Conservation (phyloP, 257 asterid species). For the Prunella vulgaris region DNA sequence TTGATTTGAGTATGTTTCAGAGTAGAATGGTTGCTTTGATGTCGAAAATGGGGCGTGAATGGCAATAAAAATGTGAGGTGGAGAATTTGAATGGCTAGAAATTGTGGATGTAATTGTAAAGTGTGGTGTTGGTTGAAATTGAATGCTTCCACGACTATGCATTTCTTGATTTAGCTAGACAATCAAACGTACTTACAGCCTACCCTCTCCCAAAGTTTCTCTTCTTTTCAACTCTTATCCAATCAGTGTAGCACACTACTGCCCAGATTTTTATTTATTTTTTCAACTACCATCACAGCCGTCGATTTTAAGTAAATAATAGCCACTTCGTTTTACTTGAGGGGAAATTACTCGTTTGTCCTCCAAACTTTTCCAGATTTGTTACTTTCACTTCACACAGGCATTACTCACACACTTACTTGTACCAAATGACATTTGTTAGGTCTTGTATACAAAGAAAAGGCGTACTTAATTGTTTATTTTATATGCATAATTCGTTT, state of each 20-base stretch:
- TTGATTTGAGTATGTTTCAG: slow-evolving; percentile 7
- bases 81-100: slow-evolving; percentile 19
- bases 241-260: neutral
- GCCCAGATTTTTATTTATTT: neutral
- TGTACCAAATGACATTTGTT: neutral
- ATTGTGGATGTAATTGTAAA: slow-evolving; percentile 11
- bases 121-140: slow-evolving; percentile 22
- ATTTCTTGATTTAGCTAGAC: slow-evolving; percentile 19
- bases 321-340: neutral
- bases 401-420: too few species aligned
- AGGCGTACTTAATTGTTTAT: neutral
- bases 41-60: slow-evolving; percentile 7
- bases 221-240: neutral
- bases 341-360: neutral
- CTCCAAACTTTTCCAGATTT: neutral
- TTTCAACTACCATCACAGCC: neutral
- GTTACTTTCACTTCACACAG: too few species aligned
- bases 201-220: neutral
- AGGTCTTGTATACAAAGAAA: neutral
- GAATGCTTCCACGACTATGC: slow-evolving; percentile 17
- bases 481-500: too few species aligned
- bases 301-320: neutral
- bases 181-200: neutral
- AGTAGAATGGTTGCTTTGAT: neutral
- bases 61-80: slow-evolving; percentile 10